Evolutionary conservation across 176 grass and related monocot genomes (phyloP), one percentile per base, ranked within the genome.

Genomic region (Oryza officinalis): DNA sequence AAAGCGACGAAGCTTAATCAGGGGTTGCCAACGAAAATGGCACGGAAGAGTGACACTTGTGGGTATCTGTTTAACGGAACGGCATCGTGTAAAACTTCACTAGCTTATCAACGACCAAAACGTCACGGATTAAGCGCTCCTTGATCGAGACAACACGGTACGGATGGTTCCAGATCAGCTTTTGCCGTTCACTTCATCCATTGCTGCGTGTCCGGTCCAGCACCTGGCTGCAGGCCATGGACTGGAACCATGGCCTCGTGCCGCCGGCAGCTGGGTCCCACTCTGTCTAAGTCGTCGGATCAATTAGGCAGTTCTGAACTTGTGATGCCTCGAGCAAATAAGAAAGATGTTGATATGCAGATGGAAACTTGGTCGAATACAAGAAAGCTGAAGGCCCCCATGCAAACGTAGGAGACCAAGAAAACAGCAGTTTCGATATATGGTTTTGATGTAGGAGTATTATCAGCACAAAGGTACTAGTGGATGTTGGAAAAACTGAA

Each of bases 201-300:
- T 20, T 10, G 17, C 45, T 31, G 26, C 71, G 27, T 28, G 41
- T 5, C 18, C 52, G 15, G 47, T 50, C 47, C 14, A 17, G 47
- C 13, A 50, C 13, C 14, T 57, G 17, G 18, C 23, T 15, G 70
- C 41, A 72, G 70, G 23, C 40, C 69, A 2, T 30, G 28, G 28
- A 30, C 28, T 30, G 28, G 28, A 30, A 30, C 5, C 33, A 8
- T 27, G 27, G 7, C 32, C 17, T 18, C 70, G 38, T 47, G 37
- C 40, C 11, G 67, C 76, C 84, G 22, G 75, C 67, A 86, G 65
- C 14, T 64, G 54, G 50, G 65, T 14, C 75, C 75, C 44, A 12
- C 9, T 17, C 52, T n/a, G 14, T 22, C 50, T 33, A 81, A 81
- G 65, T 46, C 33, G 30, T 22, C 66, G n/a, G 46, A 52, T 49